phyloP scores from a whole-genome alignment of 768 basidiomycete genomes.

The Podaxis sp. region DNA sequence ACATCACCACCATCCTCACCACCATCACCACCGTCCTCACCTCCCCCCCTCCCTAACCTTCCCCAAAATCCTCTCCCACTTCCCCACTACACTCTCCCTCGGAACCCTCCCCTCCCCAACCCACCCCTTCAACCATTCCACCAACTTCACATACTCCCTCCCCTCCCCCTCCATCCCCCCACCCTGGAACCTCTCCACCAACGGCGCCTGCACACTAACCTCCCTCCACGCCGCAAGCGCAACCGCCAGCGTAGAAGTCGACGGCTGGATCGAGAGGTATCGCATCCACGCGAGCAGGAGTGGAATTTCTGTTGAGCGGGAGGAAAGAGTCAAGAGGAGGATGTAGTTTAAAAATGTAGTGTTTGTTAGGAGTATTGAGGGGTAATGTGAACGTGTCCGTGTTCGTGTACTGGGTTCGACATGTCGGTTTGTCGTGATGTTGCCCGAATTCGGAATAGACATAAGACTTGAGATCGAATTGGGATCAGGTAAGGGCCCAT shows the following conservation, averaged over 20 bases:
- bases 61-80: constrained; percentile 32
- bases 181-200: constrained; percentile 44
- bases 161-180: constrained; percentile 31
- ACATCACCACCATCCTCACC: background rate
- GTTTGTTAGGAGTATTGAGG: constrained; percentile 12
- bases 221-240: constrained; percentile 75
- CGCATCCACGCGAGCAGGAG: constrained; percentile 75
- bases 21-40: background rate
- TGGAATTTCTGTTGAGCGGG: constrained; percentile 58
- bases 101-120: constrained; percentile 50
- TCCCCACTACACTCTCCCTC: constrained; percentile 30
- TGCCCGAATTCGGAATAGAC: background rate
- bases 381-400: constrained; percentile 18
- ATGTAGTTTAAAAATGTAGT: constrained; percentile 23
- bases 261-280: constrained; percentile 50
- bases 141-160: constrained; percentile 44
- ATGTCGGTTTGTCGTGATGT: constrained; percentile 3
- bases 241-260: constrained; percentile 53
- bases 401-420: background rate
- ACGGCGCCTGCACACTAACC: constrained; percentile 58
- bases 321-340: constrained; percentile 16
- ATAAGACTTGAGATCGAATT: background rate
- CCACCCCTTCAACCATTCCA: constrained; percentile 59
- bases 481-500: background rate
- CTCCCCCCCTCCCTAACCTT: constrained; percentile 31